phyloP scores from a whole-genome alignment of 1,284 basidiomycete genomes.

The Phenoliferia sp. region DNA sequence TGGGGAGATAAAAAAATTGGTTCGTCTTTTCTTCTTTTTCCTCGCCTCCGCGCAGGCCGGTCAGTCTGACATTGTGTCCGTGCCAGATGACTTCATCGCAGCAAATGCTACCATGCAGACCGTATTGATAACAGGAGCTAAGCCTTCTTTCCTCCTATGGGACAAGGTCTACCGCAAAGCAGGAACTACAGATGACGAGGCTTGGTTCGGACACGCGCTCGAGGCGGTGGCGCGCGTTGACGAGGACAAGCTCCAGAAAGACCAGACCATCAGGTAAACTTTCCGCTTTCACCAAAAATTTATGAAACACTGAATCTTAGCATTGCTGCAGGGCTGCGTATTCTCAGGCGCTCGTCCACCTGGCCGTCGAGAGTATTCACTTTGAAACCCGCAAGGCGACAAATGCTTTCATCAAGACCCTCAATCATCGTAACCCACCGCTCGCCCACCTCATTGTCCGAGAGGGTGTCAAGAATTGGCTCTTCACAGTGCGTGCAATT shows the following conservation, averaged over 20 bases:
- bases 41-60: too few species aligned
- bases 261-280: conserved; percentile 60
- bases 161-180: conserved; percentile 79
- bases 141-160: conserved; percentile 79
- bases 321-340: conserved; percentile 51
- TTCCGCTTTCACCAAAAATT: conserved; percentile 7
- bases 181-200: conserved; percentile 59
- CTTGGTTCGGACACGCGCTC: conserved; percentile 70
- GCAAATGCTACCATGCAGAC: conserved; percentile 40
- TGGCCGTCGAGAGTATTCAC: conserved; percentile 57
- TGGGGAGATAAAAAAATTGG: conserved; percentile 26
- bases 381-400: conserved; percentile 53
- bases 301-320: not conserved
- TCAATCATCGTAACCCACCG: conserved; percentile 44
- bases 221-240: conserved; percentile 54
- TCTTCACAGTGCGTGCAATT: conserved; percentile 7
- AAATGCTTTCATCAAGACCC: conserved; percentile 49
- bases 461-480: conserved; percentile 46
- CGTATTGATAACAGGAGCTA: conserved; percentile 48
- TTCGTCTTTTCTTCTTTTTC: conserved; percentile 5
- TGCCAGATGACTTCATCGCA: conserved; percentile 27
- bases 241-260: conserved; percentile 54
- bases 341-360: conserved; percentile 62
- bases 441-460: conserved; percentile 54
- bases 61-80: too few species aligned